A percentile compares a stretch with the other conserved stretches of the same genome.
Evolutionary conservation across 2,329 filamentous ascomycete species (phyloP).

Genomic region (Albophoma yamanashiensis): DNA sequence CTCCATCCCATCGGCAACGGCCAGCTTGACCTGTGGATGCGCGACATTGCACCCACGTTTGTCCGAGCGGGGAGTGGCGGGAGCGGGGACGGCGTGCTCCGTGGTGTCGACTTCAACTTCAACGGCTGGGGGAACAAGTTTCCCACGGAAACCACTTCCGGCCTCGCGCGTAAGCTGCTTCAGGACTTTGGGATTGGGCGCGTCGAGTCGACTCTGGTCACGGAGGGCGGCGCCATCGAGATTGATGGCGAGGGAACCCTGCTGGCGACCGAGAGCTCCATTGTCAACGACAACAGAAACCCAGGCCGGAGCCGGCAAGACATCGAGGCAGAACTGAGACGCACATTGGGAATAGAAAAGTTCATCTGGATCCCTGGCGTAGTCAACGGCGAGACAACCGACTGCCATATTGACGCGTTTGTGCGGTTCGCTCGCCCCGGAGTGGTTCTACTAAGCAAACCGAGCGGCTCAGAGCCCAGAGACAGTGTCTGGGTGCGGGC

Average conservation of each 20-base stretch:
- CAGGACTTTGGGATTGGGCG: neutral
- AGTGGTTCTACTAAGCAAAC: slow-evolving; percentile 11
- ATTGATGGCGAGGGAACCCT: slow-evolving; percentile 18
- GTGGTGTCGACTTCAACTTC: slow-evolving; percentile 14
- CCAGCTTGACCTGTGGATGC: slow-evolving; percentile 15
- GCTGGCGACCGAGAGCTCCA: slow-evolving; percentile 15
- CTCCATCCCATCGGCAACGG: slow-evolving; percentile 2
- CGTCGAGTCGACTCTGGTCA: slow-evolving; percentile 3
- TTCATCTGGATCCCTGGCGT: slow-evolving; percentile 17
- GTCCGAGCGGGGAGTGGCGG: slow-evolving; percentile 5
- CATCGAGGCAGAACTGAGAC: slow-evolving; percentile 11
- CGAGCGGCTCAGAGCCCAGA: slow-evolving; percentile 2
- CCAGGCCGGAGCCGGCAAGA: slow-evolving; percentile 7
- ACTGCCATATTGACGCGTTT: slow-evolving; percentile 17
- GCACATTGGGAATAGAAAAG: slow-evolving; percentile 12
- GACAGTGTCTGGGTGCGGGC: slow-evolving; percentile 4
- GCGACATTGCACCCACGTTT: slow-evolving; percentile 15
- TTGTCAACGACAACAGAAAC: slow-evolving; percentile 18
- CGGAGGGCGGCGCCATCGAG: slow-evolving; percentile 16
- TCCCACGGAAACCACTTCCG: slow-evolving; percentile 2
- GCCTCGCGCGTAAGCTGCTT: slow-evolving; percentile 6
- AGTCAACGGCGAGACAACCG: slow-evolving; percentile 12
- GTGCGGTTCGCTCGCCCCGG: slow-evolving; percentile 14
- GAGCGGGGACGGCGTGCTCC: neutral
- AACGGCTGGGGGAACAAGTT: slow-evolving; percentile 17